phyloP scores from a whole-genome alignment of 2,329 filamentous ascomycete genomes.

The Alternaria sp. region DNA sequence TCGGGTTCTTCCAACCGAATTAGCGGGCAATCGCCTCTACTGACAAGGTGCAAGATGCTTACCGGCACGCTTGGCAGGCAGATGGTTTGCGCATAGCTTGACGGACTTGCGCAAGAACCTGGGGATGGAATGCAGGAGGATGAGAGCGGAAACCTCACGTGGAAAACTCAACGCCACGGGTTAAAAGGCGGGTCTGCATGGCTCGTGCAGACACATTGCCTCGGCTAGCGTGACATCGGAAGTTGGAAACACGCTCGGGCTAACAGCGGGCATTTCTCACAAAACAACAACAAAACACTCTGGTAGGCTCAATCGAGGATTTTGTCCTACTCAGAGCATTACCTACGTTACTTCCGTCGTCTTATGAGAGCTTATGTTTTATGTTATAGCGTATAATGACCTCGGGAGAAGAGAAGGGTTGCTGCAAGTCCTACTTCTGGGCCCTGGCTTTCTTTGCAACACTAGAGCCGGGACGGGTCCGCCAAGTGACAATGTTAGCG shows the following conservation, averaged over 20 bases:
- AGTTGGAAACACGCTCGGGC: background rate
- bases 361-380: rapidly evolving
- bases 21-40: background rate
- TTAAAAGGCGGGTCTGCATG: background rate
- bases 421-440: background rate
- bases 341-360: background rate
- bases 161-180: background rate
- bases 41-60: constrained; percentile 6
- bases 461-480: constrained; percentile 3
- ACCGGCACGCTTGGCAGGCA: constrained; percentile 30
- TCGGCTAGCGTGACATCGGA: background rate
- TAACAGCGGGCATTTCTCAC: background rate
- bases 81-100: constrained; percentile 32
- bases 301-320: rapidly evolving
- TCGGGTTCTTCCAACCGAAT: constrained; percentile 19
- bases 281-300: background rate
- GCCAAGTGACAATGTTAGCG: constrained; percentile 14
- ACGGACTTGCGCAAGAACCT: constrained; percentile 11
- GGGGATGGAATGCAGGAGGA: too few relatives aligned
- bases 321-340: background rate
- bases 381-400: background rate
- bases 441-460: background rate
- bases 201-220: constrained; percentile 2
- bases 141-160: background rate
- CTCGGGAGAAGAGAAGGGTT: background rate